These are phyloP conservation scores for Colletotrichum sublineola DNA, from an alignment of 2,329 filamentous ascomycete species.

Conservation along the genomic window DNA sequence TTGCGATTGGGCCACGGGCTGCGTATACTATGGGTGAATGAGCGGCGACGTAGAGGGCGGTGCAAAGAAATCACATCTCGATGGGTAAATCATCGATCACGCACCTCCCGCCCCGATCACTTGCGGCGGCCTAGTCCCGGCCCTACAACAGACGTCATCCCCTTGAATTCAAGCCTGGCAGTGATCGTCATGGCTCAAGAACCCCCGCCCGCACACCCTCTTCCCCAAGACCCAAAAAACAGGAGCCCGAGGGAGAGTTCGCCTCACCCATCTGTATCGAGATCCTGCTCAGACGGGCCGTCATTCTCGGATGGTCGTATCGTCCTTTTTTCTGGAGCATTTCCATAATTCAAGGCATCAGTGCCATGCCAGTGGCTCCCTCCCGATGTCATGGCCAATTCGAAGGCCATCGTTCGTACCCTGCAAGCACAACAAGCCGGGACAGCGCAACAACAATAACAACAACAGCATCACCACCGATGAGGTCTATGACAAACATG, in stretches of 20 bases:
- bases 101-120: constrained; percentile 38
- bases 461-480: constrained; percentile 14
- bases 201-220: constrained; percentile 23
- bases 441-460: neutral
- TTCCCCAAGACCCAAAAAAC: constrained; percentile 7
- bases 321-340: constrained; percentile 27
- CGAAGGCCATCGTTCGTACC: constrained; percentile 19
- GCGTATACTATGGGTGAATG: neutral
- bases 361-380: constrained; percentile 20
- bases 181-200: constrained; percentile 35
- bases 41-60: constrained; percentile 34
- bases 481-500: neutral
- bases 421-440: neutral
- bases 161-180: constrained; percentile 33
- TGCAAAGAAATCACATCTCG: constrained; percentile 34
- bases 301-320: constrained; percentile 22
- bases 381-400: constrained; percentile 32
- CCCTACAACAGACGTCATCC: constrained; percentile 38
- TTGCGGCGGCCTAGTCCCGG: constrained; percentile 32
- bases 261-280: constrained; percentile 32
- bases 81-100: constrained; percentile 38
- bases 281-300: constrained; percentile 29
- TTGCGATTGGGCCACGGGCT: constrained; percentile 1
- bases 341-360: constrained; percentile 28
- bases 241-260: neutral